A percentile compares a stretch with the other conserved stretches of the same genome.
Evolutionary conservation across 768 basidiomycete species (phyloP).

Genomic region (Lactarius akahatsu): DNA sequence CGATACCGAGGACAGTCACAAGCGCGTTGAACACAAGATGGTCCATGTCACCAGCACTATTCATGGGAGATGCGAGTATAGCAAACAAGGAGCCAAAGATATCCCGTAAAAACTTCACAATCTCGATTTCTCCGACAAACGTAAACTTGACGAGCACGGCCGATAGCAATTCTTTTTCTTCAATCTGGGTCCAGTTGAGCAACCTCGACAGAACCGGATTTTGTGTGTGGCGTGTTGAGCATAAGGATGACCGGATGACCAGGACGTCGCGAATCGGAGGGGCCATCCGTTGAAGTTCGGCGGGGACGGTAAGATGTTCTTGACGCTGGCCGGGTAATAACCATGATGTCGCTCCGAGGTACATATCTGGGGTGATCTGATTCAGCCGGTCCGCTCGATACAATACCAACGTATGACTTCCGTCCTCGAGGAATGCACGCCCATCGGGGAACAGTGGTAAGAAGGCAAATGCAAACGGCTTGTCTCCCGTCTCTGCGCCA

Average conservation of each 20-base stretch:
- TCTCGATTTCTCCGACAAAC: slow-evolving; percentile 92
- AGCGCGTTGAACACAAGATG: slow-evolving; percentile 86
- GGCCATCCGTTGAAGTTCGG: slow-evolving; percentile 63
- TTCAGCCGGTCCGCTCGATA: slow-evolving; percentile 76
- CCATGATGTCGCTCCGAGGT: slow-evolving; percentile 69
- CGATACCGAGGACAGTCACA: slow-evolving; percentile 87
- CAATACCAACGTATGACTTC: slow-evolving; percentile 79
- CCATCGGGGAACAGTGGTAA: slow-evolving; percentile 81
- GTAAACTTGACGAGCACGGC: slow-evolving; percentile 80
- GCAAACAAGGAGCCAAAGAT: slow-evolving; percentile 93
- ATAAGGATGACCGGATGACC: slow-evolving; percentile 82
- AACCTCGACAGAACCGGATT: slow-evolving; percentile 80
- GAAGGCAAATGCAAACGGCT: slow-evolving; percentile 90
- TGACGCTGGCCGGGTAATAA: slow-evolving; percentile 52
- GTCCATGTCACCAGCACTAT: slow-evolving; percentile 78
- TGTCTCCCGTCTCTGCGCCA: slow-evolving; percentile 50
- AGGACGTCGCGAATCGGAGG: slow-evolving; percentile 75
- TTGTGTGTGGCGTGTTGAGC: slow-evolving; percentile 90
- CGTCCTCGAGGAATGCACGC: slow-evolving; percentile 83
- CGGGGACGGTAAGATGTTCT: slow-evolving; percentile 57
- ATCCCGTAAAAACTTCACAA: slow-evolving; percentile 87
- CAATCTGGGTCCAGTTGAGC: slow-evolving; percentile 75
- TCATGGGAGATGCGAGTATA: slow-evolving; percentile 73
- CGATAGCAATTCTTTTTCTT: slow-evolving; percentile 62
- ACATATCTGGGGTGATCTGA: slow-evolving; percentile 63